Base-by-base conservation (phyloP, 352 stramenopile species). In the Saprolegnia parasitica region DNA sequence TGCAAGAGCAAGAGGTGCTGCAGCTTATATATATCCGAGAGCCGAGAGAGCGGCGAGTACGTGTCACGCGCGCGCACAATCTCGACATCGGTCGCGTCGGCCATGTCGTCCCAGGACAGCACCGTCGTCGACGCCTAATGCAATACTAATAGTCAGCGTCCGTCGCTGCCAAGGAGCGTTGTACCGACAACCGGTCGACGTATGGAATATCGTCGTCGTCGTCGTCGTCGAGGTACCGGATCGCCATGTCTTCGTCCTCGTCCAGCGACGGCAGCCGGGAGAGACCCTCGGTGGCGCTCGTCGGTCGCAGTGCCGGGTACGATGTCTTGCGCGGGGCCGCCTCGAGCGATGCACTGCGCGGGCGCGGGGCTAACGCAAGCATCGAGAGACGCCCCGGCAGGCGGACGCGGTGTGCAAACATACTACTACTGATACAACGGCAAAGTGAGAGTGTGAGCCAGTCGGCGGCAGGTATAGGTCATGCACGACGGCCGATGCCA, bases 1-100 rank as follows among this genome's bases (percentile, higher is more conserved):
- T 49, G 42, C 13, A 35, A 42, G 5, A 42, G 11, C 20, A 61
- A 24, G 54, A 42, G 16, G 24, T 61, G 54, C 26, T 61, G 21
- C 6, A 61, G 26, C 26, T 61, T 61, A 35, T 40, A 26, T 4
- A 61, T 26, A 35, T 61, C 54, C 26, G 54, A 61, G 11, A 61
- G 54, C 23, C 54, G 54, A 16, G 21, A 40, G 16, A 40, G 21
- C 4, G 54, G 21, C 26, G 54, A 61, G 20, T 61, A 61, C 23
- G 54, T 21, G 26, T 61, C 54, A 0, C 26, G 54, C 4, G 54
- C 54, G 35, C 26, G 11, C 5, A 61, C 24, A 24, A 61, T 61
- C 54, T 61, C 54, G 5, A 61, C 26, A 11, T 61, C 54, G 42
- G 13, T n/a, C 11, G 13, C 42, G 13, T 49, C 42, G 3, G 29